Conservation (phyloP, 2,329 filamentous ascomycete species). For the Hypocreales sp. region DNA sequence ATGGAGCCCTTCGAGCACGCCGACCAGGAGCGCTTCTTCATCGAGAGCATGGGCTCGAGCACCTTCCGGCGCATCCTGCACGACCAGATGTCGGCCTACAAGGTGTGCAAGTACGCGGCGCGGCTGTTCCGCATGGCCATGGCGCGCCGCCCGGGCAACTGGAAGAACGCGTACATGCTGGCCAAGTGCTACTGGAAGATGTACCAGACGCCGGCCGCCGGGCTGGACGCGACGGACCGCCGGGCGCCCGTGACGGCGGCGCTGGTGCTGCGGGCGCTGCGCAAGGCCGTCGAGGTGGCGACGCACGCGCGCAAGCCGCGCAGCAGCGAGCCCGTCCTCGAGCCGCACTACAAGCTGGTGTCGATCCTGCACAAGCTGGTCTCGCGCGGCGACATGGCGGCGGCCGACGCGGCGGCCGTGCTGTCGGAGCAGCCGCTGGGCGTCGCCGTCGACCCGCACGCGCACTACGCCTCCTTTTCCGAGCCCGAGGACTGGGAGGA, state of each 20-base stretch:
- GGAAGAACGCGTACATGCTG: conserved; percentile 47
- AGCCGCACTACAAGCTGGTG: conserved; percentile 86
- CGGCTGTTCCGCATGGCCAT: conserved; percentile 40
- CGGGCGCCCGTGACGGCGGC: conserved; percentile 15
- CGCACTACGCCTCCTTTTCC: conserved; percentile 17
- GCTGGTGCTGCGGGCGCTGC: conserved; percentile 30
- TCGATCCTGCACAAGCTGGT: conserved; percentile 74
- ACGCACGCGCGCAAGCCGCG: conserved; percentile 36
- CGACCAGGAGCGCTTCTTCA: conserved; percentile 42
- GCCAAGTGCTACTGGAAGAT: conserved; percentile 50
- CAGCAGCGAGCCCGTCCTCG: conserved; percentile 62
- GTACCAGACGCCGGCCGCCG: conserved; percentile 32
- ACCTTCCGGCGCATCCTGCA: conserved; percentile 38
- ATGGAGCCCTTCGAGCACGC: conserved; percentile 45
- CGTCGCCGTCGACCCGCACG: conserved; percentile 14
- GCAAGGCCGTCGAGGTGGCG: conserved; percentile 34
- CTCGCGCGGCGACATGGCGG: conserved; percentile 28
- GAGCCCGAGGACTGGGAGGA: conserved; percentile 43
- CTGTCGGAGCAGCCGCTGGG: conserved; percentile 41
- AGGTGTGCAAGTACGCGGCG: conserved; percentile 46
- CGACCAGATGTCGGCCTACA: conserved; percentile 41
- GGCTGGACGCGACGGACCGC: conserved; percentile 27
- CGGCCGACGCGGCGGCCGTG: conserved; percentile 33
- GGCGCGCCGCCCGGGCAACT: conserved; percentile 35
- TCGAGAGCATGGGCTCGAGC: conserved; percentile 30